Base-by-base conservation (phyloP, 2,329 filamentous ascomycete genomes). In the Penicillium sp. region DNA sequence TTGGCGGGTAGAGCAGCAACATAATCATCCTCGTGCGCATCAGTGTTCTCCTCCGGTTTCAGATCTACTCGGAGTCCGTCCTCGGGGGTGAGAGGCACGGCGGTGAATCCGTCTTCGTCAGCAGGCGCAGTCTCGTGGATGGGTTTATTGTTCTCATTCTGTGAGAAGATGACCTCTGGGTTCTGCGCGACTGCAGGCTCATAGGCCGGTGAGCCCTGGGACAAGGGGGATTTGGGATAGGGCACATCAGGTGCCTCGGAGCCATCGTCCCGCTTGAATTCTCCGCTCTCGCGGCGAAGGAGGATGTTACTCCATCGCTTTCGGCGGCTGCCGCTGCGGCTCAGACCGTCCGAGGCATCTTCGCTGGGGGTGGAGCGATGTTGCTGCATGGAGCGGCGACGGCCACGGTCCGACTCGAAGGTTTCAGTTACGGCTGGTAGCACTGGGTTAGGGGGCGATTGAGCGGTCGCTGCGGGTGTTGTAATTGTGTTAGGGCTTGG, bases 261-360 rank as follows among this genome's bases (percentile, higher is more conserved):
- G 9, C 46, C 50, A 33, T 70, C 68, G 6, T 62, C 61, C 8
- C 58, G 59, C 22, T 64, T 57, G 14, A 44, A 64, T 31, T 73
- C 71, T 26, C 66, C 62, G 23, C 70, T 72, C 11, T 74, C 70
- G 8, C 69, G 67, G 41, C 65, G 66, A 20, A 70, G 60, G 18
- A 75, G 53, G 11, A 73, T 66, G 55, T 70, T 74, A 49, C 73
- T 75, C 69, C 69, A 74, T 57, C 71, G 61, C 60, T 74, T 73
- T 49, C 69, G 66, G 48, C 69, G 63, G 45, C 70, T 73, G 20
- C 61, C 59, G 46, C 70, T 73, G 29, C 70, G 69, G 6, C 66
- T 65, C 6, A 72, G 57, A 33, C 62, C 64, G 1, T 58, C 56
- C 14, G 37, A 40, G 4, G 60, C 60, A 23, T 68, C 67, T 53